phyloP scores from a whole-genome alignment of 371 early-diverging fungal species.

The Smittium mucronatum region DNA sequence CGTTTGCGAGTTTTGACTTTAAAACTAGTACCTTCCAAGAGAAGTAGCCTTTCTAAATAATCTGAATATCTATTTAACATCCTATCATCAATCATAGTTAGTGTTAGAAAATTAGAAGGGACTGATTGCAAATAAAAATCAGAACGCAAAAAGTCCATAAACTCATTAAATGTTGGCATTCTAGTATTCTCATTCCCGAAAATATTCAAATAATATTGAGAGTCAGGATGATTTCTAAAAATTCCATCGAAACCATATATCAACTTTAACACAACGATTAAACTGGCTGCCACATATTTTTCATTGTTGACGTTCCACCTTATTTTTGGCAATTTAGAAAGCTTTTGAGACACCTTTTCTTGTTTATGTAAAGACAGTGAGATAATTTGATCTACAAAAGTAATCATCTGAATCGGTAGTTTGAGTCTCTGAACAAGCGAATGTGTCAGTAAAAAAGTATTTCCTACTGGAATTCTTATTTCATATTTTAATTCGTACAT shows the following conservation, averaged over 20 bases:
- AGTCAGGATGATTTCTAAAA: not conserved
- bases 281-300: not conserved
- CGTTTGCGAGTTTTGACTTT: not conserved
- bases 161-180: not conserved
- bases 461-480: not conserved
- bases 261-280: slow-evolving; percentile 2
- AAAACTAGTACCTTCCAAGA: slow-evolving; percentile 1
- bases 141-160: not conserved
- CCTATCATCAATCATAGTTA: not conserved
- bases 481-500: slow-evolving; percentile 4
- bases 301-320: not conserved
- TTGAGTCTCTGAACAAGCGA: slow-evolving; percentile 3
- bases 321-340: not conserved
- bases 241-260: slow-evolving; percentile 11
- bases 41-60: not conserved
- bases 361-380: not conserved
- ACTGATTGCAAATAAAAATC: not conserved
- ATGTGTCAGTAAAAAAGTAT: not conserved
- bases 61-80: not conserved
- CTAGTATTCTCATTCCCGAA: not conserved
- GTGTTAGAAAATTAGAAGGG: not conserved
- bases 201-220: not conserved
- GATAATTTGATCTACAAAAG: slow-evolving; percentile 1
- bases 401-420: slow-evolving; percentile 2
- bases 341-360: no score